Evolutionary conservation across 305 asterid species (phyloP), one percentile per base, ranked within the genome.

Genomic region (Caryopteris hybrid): DNA sequence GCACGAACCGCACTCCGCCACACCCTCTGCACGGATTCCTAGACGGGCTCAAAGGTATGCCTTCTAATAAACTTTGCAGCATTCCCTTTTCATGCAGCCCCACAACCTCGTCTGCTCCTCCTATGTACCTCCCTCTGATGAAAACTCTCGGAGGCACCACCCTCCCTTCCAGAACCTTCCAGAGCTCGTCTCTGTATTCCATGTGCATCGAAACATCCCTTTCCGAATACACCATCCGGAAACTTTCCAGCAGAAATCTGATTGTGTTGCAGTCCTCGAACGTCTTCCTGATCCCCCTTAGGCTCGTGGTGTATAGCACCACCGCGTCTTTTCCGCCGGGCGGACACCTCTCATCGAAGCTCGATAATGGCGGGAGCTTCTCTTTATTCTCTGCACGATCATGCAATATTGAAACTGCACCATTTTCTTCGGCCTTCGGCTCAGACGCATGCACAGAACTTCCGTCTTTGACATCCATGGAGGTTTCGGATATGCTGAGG

Each of bases 61-160:
- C 96, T 31, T 73, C 68, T 27, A 90, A 55, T 6, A 90, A 77
- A 50, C 64, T 67, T 56, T 12, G 31, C 64, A 91, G 39, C 74
- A 69, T 66, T 20, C 95, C 97, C 31, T 69, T 76, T 55, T 91
- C 97, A 48, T 91, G 95, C 67, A 91, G 21, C 41, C 83, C 85
- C 20, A 86, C 83, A 0, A 85, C 95, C 54, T 84, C 95, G 34
- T 88, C 89, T 1, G 92, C 95, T 12, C 97, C 92, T 33, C 97
- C 97, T 1, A 91, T 76, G 74, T 75, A 74, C 38, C 78, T 73
- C 0, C 95, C 96, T 33, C 78, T 64, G 36, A 88, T 73, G 68
- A 88, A 91, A 10, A 91, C 79, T 82, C 85, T 85, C n/a, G 97
- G 97, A 1, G 97, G 95, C 3, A 88, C 87, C 5, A 80, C 85